Evolutionary conservation across 768 basidiomycete genomes (phyloP).

Genomic region (Megacollybia marginata): DNA sequence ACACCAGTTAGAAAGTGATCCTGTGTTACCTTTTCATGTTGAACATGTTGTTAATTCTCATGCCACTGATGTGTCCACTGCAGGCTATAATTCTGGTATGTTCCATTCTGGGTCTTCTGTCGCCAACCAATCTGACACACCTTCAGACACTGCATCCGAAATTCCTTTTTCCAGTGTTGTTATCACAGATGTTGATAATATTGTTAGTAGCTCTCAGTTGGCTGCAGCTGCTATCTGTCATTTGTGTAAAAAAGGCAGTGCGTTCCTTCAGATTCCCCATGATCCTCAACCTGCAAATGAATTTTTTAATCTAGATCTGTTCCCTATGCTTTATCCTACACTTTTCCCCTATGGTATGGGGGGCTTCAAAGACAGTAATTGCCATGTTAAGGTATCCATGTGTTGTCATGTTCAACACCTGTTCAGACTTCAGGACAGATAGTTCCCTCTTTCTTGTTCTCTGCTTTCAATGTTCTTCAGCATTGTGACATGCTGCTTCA

Average conservation of each 20-base stretch:
- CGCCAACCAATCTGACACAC: background rate
- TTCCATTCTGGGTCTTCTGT: too few relatives aligned
- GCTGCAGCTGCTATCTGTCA: conserved; percentile 14
- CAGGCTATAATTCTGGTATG: background rate
- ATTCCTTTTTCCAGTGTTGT: conserved; percentile 2
- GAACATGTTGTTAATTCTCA: background rate
- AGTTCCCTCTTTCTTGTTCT: conserved; percentile 19
- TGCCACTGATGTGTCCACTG: background rate
- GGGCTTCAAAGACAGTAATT: conserved; percentile 12
- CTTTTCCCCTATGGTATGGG: conserved; percentile 19
- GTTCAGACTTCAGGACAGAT: too few relatives aligned
- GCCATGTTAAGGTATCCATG: conserved; percentile 9
- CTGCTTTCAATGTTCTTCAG: conserved; percentile 22
- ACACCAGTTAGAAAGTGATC: background rate
- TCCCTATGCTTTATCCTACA: conserved; percentile 19
- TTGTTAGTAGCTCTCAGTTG: conserved; percentile 7
- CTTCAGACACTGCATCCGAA: background rate
- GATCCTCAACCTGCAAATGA: conserved; percentile 5
- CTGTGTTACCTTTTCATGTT: background rate
- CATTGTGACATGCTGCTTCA: conserved; percentile 4
- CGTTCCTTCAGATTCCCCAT: conserved; percentile 8
- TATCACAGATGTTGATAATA: conserved; percentile 14
- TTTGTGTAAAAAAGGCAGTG: conserved; percentile 8
- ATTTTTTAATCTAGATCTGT: background rate
- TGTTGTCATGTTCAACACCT: conserved; percentile 15